Base-by-base conservation (phyloP, 768 basidiomycete species). In the Fistulinella prunicolor region DNA sequence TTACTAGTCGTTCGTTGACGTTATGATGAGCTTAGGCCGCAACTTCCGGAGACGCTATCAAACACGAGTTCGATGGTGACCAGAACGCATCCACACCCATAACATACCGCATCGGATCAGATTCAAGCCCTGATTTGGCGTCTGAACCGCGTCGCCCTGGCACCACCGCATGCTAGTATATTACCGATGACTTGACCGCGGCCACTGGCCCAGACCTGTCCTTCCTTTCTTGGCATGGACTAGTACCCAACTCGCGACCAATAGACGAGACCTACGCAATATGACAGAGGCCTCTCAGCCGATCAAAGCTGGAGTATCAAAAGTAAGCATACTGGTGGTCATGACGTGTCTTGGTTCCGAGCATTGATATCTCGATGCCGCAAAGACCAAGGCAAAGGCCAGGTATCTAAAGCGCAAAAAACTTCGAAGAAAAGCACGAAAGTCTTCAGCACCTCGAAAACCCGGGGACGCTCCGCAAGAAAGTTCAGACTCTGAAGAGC, bases 331-430 rank as follows among this genome's bases (percentile, higher is more conserved):
- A 9, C 28, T 19, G 21, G 17, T 42, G 12, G 14, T 47, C n/a
- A 21, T 46, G 6, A 28, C 17, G 19, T 44, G 3, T 35, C 38
- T 22, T 41, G 6, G 14, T 19, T 26, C 21, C 17, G 37, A 17
- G 29, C 13, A 22, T 35, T 51, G 24, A 62, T 32, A 26, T 8
- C 12, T 28, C 26, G 2, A 55, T 82, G 76, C n/a, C n/a, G 63
- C 63, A 38, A 86, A 86, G 69, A 87, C 88, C 1, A 83, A 77
- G 47, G 84, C 86, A 1, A 87, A 89, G 64, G 67, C 80, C 56
- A 73, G 83, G 50, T 89, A 92, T 62, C 70, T 89, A 36, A 82
- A 79, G 60, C 80, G 80, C 42, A 92, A 92, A 69, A 81, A 80
- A 53, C 74, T 79, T 42, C 74, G 84, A 46, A 76, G 79, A 61